Conservation (phyloP, 805 yeast species). For the Candida caryicola region DNA sequence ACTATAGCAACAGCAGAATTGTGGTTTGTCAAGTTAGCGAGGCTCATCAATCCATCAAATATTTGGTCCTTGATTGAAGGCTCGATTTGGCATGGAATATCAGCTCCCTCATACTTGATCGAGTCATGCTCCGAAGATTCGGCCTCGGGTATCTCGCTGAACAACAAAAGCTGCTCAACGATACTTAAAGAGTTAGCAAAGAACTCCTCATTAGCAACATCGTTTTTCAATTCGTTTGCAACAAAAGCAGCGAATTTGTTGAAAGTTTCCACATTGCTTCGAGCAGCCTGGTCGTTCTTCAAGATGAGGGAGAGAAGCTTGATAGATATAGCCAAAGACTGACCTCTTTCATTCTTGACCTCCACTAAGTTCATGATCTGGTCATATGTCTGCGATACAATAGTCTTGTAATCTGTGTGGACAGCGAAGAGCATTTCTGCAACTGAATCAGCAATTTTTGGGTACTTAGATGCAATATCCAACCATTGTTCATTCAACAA, state of each 20-base stretch:
- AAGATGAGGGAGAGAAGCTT: conserved; percentile 13
- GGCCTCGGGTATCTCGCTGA: conserved; percentile 47
- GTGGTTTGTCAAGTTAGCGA: conserved; percentile 40
- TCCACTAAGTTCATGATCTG: conserved; percentile 13
- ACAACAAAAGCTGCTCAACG: conserved; percentile 53
- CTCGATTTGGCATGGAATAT: conserved; percentile 9
- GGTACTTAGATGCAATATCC: conserved; percentile 16
- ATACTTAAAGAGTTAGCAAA: conserved; percentile 55
- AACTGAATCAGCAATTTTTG: conserved; percentile 18
- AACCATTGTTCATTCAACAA: conserved; percentile 16
- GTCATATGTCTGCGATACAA: conserved; percentile 9
- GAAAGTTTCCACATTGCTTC: conserved; percentile 11
- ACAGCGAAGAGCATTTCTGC: conserved; percentile 17
- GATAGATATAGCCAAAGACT: conserved; percentile 10
- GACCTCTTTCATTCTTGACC: conserved; percentile 7
- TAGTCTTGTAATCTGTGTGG: conserved; percentile 7
- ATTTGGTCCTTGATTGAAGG: conserved; percentile 26
- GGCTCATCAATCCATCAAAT: conserved; percentile 42
- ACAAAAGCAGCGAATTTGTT: conserved; percentile 38
- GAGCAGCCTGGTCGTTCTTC: conserved; percentile 11
- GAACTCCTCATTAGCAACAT: conserved; percentile 48
- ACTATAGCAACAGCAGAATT: conserved; percentile 52
- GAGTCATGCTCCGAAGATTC: conserved; percentile 23
- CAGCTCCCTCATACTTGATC: background rate
- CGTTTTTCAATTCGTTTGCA: conserved; percentile 24